A percentile compares a stretch with the other conserved stretches of the same genome.
Conservation (phyloP, 768 basidiomycete species). For the Pulveroboletus ravenelii region DNA sequence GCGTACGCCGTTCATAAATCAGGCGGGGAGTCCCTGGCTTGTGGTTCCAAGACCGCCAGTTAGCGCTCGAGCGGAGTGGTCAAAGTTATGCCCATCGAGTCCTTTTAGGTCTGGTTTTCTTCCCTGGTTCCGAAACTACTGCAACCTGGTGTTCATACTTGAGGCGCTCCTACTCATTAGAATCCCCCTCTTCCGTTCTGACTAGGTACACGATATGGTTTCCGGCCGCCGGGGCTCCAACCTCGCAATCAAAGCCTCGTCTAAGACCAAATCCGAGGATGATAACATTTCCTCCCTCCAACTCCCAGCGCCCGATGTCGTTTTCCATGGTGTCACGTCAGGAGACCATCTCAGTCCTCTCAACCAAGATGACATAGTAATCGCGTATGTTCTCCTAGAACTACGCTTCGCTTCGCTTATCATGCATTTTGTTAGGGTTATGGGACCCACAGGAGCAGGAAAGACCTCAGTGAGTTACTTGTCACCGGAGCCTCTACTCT, state of each 20-base stretch:
- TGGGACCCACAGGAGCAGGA: slow-evolving; percentile 14
- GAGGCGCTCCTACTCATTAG: no score
- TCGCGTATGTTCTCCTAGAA: slow-evolving; percentile 10
- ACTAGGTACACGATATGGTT: background rate
- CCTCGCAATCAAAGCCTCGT: background rate
- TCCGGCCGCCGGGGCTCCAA: background rate
- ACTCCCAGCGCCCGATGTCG: background rate
- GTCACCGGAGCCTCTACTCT: background rate
- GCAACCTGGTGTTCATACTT: background rate
- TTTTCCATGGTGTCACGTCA: background rate
- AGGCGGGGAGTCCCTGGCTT: background rate
- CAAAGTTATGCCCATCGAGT: background rate
- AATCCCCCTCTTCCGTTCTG: background rate
- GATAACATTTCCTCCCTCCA: background rate
- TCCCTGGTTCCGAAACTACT: background rate
- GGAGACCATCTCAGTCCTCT: background rate
- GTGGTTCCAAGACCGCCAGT: background rate
- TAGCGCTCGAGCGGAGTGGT: background rate
- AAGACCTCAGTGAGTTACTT: slow-evolving; percentile 17
- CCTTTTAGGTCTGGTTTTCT: background rate
- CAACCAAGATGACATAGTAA: slow-evolving; percentile 10
- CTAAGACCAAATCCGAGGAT: background rate
- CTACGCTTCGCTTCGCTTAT: background rate
- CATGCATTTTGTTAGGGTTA: slow-evolving; percentile 3
- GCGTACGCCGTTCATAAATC: background rate